A percentile compares a stretch with the other conserved stretches of the same genome.
phyloP scores from a whole-genome alignment of 2,329 filamentous ascomycete species.

The Tolypocladium guangdongense region DNA sequence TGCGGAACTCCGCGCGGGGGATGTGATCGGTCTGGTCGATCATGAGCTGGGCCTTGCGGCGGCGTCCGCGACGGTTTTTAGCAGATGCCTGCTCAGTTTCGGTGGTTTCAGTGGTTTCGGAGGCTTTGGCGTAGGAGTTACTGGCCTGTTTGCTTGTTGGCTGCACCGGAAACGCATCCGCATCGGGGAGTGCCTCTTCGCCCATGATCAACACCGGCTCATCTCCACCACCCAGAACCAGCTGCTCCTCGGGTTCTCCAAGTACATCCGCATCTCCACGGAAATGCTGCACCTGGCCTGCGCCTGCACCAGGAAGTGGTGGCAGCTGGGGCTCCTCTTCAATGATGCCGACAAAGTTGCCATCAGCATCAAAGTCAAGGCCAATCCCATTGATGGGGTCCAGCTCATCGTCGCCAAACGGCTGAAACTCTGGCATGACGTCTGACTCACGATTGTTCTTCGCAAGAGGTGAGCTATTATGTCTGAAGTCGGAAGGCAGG shows the following conservation, averaged over 20 bases:
- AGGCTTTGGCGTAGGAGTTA: conserved; percentile 8
- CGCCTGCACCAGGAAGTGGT: conserved; percentile 20
- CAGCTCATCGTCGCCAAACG: conserved; percentile 28
- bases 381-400: conserved; percentile 28
- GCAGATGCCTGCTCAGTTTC: conserved; percentile 10
- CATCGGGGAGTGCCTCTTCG: conserved; percentile 27
- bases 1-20: conserved; percentile 22
- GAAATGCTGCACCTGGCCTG: conserved; percentile 7
- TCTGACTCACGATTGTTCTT: conserved; percentile 11
- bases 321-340: conserved; percentile 35
- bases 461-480: conserved; percentile 16
- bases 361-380: conserved; percentile 39
- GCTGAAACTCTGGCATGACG: conserved; percentile 14
- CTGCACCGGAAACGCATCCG: conserved; percentile 20
- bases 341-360: conserved; percentile 32
- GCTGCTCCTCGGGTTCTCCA: background rate
- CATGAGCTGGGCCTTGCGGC: conserved; percentile 15
- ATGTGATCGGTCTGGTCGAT: conserved; percentile 23
- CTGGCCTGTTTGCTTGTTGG: conserved; percentile 6
- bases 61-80: conserved; percentile 12
- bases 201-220: conserved; percentile 22
- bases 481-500: conserved; percentile 23
- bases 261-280: background rate
- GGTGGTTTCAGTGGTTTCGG: conserved; percentile 13
- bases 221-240: background rate